Evolutionary conservation across 2,329 filamentous ascomycete species (phyloP).

Genomic region (Aspergillus sp.): DNA sequence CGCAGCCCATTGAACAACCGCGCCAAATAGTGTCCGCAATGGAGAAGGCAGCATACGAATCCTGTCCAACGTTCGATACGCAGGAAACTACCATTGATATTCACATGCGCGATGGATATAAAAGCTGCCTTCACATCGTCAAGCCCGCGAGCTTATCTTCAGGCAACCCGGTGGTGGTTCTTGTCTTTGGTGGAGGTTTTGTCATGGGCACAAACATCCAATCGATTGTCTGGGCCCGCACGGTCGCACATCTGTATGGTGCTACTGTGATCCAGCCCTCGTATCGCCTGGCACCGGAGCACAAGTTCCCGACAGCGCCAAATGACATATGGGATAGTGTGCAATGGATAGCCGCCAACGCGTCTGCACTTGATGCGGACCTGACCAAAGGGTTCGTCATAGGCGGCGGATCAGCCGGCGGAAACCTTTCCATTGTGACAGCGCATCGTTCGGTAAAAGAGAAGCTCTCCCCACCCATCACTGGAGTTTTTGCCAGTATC

Average conservation of each 20-base stretch:
- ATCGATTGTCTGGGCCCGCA: conserved; percentile 17
- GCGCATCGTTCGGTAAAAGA: conserved; percentile 44
- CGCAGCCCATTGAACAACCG: conserved; percentile 1
- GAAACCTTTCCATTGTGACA: conserved; percentile 39
- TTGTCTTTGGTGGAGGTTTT: conserved; percentile 29
- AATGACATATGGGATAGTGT: conserved; percentile 49
- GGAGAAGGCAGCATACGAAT: conserved; percentile 2
- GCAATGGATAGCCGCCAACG: conserved; percentile 45
- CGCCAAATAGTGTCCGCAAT: conserved; percentile 5
- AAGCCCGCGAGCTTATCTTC: conserved; percentile 4
- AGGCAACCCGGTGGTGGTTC: conserved; percentile 18
- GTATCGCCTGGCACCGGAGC: conserved; percentile 46
- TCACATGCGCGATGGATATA: conserved; percentile 19
- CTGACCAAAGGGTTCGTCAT: conserved; percentile 49
- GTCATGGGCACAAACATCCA: conserved; percentile 21
- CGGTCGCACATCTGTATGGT: conserved; percentile 17
- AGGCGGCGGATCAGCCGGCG: conserved; percentile 51
- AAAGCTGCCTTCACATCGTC: conserved; percentile 14
- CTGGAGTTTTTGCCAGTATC: conserved; percentile 48
- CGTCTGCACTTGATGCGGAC: conserved; percentile 40
- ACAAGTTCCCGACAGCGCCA: conserved; percentile 46
- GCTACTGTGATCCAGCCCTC: conserved; percentile 24
- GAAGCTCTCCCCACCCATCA: conserved; percentile 43
- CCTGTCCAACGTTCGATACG: neutral
- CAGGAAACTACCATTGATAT: conserved; percentile 9